Base-by-base conservation (phyloP, 768 basidiomycete genomes). In the Trametes coccinea region DNA sequence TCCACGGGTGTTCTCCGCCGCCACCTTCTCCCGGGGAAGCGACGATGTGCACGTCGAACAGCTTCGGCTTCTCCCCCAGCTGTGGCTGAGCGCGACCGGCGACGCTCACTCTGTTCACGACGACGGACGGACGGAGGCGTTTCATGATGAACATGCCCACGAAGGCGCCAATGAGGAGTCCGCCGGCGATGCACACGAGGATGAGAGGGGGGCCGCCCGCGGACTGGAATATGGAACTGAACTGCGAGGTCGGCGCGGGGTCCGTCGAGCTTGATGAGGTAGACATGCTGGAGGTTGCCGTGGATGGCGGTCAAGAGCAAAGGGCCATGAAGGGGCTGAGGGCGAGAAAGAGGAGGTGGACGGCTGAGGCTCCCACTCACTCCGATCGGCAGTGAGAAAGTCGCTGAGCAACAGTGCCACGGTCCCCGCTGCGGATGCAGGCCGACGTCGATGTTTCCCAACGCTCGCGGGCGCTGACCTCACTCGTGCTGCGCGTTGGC, bases 101-200 rank as follows among this genome's bases (percentile, higher is more conserved):
- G 43, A 54, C 58, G 29, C 39, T 27, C 10, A 52, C 49, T 5
- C 58, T 48, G 6, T 53, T 46, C 13, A 56, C 55, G 53, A 61
- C 58, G 33, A 66, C 51, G 27, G n/a, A 45, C 2, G 67, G 67
- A 29, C 65, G 60, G 27, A 68, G 34, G 8, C 64, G 62, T 22
- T 61, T 53, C 47, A 68, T 53, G 53, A 63, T 47, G 52, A 68
- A 47, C 44, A 66, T 55, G 44, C 58, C 60, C 44, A 61, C 39
- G 50, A 66, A 61, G 14, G 63, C 62, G 58, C 67, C 65, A 37
- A 68, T 39, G 43, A 68, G 62, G 22, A 68, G 59, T 0, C 65
- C 67, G 14, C 60, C 65, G 41, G 64, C 67, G 60, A 68, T 61
- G 59, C 63, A 66, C 16, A 68, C 67, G 63, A 68, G 65, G 59